Evolutionary conservation across 371 early-diverging fungal species (phyloP), one percentile per base, ranked within the genome.

Genomic region (Actinomortierella ambigua): DNA sequence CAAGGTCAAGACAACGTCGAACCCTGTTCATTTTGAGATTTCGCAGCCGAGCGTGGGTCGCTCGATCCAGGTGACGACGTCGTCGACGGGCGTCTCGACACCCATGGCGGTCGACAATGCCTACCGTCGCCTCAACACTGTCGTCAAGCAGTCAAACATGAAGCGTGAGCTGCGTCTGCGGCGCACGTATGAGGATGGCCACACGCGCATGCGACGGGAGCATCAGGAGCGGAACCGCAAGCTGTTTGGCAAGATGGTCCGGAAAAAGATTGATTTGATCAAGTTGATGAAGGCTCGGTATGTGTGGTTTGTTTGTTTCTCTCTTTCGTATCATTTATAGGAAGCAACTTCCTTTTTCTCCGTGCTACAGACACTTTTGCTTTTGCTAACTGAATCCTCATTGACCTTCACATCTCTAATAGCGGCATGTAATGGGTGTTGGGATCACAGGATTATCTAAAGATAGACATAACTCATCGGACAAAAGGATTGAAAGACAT

Each of bases 241-340:
- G 58, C 26, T 73, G 60, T 73, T 73, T 48, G 75, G 75, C 5
- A 59, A 58, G 28, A 73, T 73, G 75, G 75, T 73, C 55, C 55
- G 67, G 24, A 73, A 73, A 57, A 73, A 73, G 75, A 73, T 73
- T 53, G 63, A 66, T 22, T 48, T 73, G 53, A 73, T 73, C 61
- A 59, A 67, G 55, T 56, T 73, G 59, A 73, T 73, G 75, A 73
- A 73, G 64, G 47, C 60, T 53, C 75, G 75, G 75, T 73, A 63
- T n/a, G 61, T 49, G n/a, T 34, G 34, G 34, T 11, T 6, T 34
- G 34, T 11, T 34, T 34, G 34, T 34, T 34, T n/a, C n/a, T n/a
- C n/a, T n/a, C n/a, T n/a, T n/a, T n/a, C n/a, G n/a, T n/a, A n/a
- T n/a, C n/a, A n/a, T n/a, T n/a, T n/a, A n/a, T n/a, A n/a, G n/a